Evolutionary conservation across 139 green algal genomes (phyloP).

Genomic region (Chlamydomonas sphaeroides): DNA sequence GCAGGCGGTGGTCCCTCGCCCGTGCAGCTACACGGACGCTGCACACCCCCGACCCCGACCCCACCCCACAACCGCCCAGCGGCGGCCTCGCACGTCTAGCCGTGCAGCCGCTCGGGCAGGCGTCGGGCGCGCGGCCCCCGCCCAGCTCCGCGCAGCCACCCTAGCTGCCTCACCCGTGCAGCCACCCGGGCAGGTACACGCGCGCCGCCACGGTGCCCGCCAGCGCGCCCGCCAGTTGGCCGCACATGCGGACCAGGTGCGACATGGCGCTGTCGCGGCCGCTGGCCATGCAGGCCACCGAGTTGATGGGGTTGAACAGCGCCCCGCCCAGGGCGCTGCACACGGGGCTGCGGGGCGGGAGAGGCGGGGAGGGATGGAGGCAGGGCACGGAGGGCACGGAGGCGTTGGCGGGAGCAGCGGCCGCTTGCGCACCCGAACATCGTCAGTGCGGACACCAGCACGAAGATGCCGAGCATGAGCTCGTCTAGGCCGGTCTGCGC

Average conservation of each 20-base stretch:
- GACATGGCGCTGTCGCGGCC: slow-evolving; percentile 19
- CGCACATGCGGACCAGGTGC: slow-evolving; percentile 44
- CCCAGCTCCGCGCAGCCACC: neutral
- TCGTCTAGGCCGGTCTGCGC: slow-evolving; percentile 44
- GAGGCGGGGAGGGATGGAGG: too few relatives aligned
- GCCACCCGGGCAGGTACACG: slow-evolving; percentile 31
- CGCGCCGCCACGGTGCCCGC: slow-evolving; percentile 35
- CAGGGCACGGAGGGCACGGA: too few relatives aligned
- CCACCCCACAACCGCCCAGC: neutral
- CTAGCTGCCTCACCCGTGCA: slow-evolving; percentile 45
- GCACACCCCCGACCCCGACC: too few relatives aligned
- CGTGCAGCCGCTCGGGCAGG: too few relatives aligned
- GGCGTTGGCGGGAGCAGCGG: too few relatives aligned
- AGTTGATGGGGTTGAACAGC: slow-evolving; percentile 58
- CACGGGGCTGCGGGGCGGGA: too few relatives aligned
- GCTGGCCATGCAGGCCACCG: slow-evolving; percentile 40
- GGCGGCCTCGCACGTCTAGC: too few relatives aligned
- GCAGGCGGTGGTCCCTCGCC: too few relatives aligned
- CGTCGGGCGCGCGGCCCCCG: too few relatives aligned
- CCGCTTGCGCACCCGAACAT: slow-evolving; percentile 16
- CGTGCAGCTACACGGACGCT: too few relatives aligned
- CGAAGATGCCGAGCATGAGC: slow-evolving; percentile 32
- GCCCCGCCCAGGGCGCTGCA: slow-evolving; percentile 37
- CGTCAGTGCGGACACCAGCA: slow-evolving; percentile 26
- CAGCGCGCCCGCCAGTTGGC: slow-evolving; percentile 45